Evolutionary conservation across 1,284 basidiomycete species (phyloP).

Genomic region (Sanghuangporus sanghuang): DNA sequence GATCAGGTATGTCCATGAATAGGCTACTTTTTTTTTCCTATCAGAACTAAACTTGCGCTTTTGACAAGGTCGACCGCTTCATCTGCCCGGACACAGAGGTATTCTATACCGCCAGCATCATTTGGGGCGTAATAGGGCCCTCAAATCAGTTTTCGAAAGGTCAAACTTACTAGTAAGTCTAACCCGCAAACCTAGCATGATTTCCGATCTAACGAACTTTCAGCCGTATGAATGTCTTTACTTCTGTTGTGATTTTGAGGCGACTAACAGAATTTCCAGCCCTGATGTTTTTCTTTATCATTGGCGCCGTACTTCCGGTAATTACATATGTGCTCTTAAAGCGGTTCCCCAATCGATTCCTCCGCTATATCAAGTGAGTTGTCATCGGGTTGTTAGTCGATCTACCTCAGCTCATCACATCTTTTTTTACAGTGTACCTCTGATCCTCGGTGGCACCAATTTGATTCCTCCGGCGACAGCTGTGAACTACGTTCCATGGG

Average conservation of each 20-base stretch:
- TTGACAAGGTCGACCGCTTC: slow-evolving; percentile 13
- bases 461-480: slow-evolving; percentile 43
- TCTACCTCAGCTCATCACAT: neutral
- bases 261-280: slow-evolving; percentile 34
- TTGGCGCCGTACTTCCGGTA: slow-evolving; percentile 43
- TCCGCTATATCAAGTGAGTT: slow-evolving; percentile 26
- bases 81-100: slow-evolving; percentile 21
- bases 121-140: slow-evolving; percentile 18
- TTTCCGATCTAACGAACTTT: neutral
- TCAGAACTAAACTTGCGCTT: neutral
- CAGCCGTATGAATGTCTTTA: slow-evolving; percentile 4
- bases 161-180: slow-evolving; percentile 19
- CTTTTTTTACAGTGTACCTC: slow-evolving; percentile 23
- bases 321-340: slow-evolving; percentile 24
- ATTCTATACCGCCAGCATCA: slow-evolving; percentile 16
- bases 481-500: slow-evolving; percentile 56
- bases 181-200: neutral
- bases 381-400: neutral
- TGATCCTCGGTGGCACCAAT: slow-evolving; percentile 31
- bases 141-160: slow-evolving; percentile 16
- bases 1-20: neutral
- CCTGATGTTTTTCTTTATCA: slow-evolving; percentile 48
- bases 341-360: slow-evolving; percentile 28
- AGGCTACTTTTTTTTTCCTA: neutral
- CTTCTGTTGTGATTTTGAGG: neutral